Base-by-base conservation (phyloP, 305 asterid genomes). In the Fraxinus ornus region DNA sequence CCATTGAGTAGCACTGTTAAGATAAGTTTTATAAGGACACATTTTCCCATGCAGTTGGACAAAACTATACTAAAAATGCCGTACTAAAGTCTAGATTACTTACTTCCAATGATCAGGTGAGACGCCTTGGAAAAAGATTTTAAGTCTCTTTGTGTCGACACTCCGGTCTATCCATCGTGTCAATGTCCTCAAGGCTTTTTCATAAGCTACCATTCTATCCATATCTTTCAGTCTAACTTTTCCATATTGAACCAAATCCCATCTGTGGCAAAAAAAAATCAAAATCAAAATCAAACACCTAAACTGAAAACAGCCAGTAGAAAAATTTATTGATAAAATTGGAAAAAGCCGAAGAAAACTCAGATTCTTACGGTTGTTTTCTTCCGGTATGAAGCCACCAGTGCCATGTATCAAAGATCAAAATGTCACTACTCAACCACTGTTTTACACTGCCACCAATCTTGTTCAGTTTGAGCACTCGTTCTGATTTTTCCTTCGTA, bases 341-440 rank as follows among this genome's bases (percentile, higher is more conserved):
- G 33, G 30, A 22, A 10, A 62, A 62, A 62, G 1, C 17, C 1
- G 6, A 9, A 62, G 4, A 21, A 24, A 62, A 62, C 9, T 24
- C 10, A 19, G 15, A 5, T 35, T 33, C 87, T 75, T 37, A 90
- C 90, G 88, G 83, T 78, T 90, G 90, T 79, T 90, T 85, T 70
- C 78, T 84, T 36, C 90, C 91, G 0, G 77, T 84, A 30, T 90
- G 87, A 75, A 79, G 82, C 92, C 89, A 90, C 91, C 91, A 90
- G 72, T 90, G 90, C 90, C 90, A 88, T 30, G 90, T 82, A 81
- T 88, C 83, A 80, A 90, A 90, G 36, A 90, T 81, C 82, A 90
- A 41, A 3, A 87, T n/a, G 22, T 88, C 84, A 15, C n/a, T 75
- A 28, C 82, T 76, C 22, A 79, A 84, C 91, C 90, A 87, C 3